Base-by-base conservation (phyloP, 306 rosid genomes). In the Cucurbita moschata region DNA sequence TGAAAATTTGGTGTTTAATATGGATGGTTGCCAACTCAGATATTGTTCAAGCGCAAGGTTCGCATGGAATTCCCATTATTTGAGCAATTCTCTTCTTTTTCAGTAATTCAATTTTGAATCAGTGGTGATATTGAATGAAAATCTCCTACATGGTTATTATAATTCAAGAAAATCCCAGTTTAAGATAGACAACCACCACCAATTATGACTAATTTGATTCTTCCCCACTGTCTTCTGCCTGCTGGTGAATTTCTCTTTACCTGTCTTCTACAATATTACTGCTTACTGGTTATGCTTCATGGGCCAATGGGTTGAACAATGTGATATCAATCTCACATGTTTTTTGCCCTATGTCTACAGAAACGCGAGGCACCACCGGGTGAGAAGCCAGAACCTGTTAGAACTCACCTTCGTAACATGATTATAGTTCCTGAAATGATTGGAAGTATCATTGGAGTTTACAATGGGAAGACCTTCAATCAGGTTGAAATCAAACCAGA, bases 401-500 rank as follows among this genome's bases (percentile, higher is more conserved):
- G 96, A 11, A 92, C 98, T 8, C 98, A 92, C 85, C 90, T 92
- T 0, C 87, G 98, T 0, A 90, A 92, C 56, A 92, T 92, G 97
- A 91, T 91, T 19, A 91, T 91, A 21, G 97, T 91, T 0, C 97
- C 97, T 0, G 97, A 91, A 79, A 91, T 91, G 97, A 91, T 91
- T 10, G 97, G 97, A 44, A 91, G 97, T 78, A 82, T 91, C 26
- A 86, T 91, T 21, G 97, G 97, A 2, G 97, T 91, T 4, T 91
- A 91, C 88, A 91, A 91, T n/a, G 97, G 97, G 1, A 91, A 91
- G 87, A 91, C 97, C 26, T 91, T 91, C 79, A 91, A 91, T 67
- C 96, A 88, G 86, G 97, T 91, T 82, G 97, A 91, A 63, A 91
- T 91, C 78, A 91, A 91, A 67, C 97, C 91, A 6, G 97, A 91